A percentile compares a stretch with the other conserved stretches of the same genome.
Conservation (phyloP, 345 rosid species). For the Angophora floribunda region DNA sequence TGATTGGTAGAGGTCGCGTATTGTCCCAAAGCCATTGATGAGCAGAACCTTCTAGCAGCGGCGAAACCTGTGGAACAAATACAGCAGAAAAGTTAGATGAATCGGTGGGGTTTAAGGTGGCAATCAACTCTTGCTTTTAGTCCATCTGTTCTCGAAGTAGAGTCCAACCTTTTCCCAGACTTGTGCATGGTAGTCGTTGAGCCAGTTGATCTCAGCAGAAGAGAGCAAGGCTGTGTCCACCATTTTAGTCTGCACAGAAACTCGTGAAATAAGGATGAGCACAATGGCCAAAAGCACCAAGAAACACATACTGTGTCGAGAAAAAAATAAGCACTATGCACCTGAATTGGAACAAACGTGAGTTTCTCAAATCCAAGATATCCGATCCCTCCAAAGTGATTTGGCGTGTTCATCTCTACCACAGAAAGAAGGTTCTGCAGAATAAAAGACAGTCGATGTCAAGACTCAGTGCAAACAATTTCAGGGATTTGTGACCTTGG, state of each 20-base stretch:
- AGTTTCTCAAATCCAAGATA: conserved; percentile 88
- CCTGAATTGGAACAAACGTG: conserved; percentile 92
- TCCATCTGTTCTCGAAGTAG: not conserved
- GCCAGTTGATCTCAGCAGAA: conserved; percentile 61
- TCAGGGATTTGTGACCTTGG: not conserved
- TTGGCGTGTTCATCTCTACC: conserved; percentile 59
- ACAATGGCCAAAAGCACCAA: not conserved
- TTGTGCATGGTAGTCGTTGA: conserved; percentile 67
- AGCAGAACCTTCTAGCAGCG: conserved; percentile 63
- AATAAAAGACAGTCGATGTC: not conserved
- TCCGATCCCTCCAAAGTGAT: conserved; percentile 68
- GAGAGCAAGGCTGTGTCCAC: conserved; percentile 58
- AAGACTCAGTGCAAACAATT: not conserved
- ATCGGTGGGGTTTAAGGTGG: not conserved
- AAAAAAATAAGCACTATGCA: not conserved
- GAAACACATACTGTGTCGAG: not conserved
- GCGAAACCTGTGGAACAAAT: conserved; percentile 55
- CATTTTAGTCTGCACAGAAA: conserved; percentile 52
- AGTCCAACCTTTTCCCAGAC: conserved; percentile 84
- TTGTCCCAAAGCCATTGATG: conserved; percentile 83
- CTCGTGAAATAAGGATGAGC: not conserved
- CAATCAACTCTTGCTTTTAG: not conserved
- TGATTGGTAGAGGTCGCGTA: conserved; percentile 44
- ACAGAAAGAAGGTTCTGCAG: conserved; percentile 72
- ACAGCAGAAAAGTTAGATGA: not conserved